Base-by-base conservation (phyloP, 2,329 filamentous ascomycete species). In the Tolypocladium paradoxum region DNA sequence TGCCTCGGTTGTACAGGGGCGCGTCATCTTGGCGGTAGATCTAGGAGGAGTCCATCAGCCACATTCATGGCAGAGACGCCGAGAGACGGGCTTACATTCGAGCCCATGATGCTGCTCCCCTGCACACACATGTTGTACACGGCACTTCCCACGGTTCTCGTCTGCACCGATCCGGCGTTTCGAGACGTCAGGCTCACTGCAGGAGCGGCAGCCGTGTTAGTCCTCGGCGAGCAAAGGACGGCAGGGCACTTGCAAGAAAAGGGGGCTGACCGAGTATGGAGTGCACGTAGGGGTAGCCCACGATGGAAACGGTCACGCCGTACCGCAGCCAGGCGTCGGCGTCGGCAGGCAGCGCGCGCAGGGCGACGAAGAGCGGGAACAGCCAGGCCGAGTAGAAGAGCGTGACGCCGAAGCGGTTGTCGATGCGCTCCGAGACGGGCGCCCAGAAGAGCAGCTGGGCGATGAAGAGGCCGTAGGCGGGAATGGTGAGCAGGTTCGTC, bases 111-210 rank as follows among this genome's bases (percentile, higher is more conserved):
- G 33, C 57, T 61, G 7, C 63, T 61, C 2, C 63, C 63, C 69
- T 70, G 65, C 6, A 67, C 63, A 36, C 59, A 65, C 64, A 70
- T 70, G 57, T 83, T 83, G 63, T 83, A 83, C 18, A 81, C 64
- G 1, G 78, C 79, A 1, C 76, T 75, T 0, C 77, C 76, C 1
- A 84, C 76, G 0, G 81, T 79, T 14, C 82, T 67, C 12, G 78
- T 82, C 9, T 79, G 71, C 1, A 84, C 81, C 2, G 75, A 75
- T 46, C 80, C 79, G 0, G 79, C 74, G 57, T 84, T 84, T 47
- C 78, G 73, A 2, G 76, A 79, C 0, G 75, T 78, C 66, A 79
- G 76, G 0, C n/a, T n/a, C n/a, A n/a, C n/a, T n/a, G n/a, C n/a
- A n/a, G n/a, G n/a, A n/a, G n/a, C n/a, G n/a, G n/a, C n/a, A n/a